These are phyloP conservation scores for Nakataea oryzae DNA, from an alignment of 2,329 filamentous ascomycete species.

Conservation along the genomic window DNA sequence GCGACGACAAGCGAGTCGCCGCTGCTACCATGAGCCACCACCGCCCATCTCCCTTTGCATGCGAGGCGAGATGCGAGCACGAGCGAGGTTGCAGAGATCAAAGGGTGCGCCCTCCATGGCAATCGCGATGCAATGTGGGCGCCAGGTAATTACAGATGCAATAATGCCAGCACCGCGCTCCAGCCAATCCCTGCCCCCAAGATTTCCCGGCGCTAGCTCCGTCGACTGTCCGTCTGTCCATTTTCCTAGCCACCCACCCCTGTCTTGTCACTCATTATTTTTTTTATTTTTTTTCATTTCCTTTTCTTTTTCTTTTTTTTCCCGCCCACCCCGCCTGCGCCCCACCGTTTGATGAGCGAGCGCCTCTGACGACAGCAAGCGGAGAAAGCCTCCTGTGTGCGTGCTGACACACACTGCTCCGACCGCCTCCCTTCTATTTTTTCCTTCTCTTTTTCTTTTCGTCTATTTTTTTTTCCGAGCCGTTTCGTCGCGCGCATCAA, in stretches of 20 bases:
- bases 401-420: background rate
- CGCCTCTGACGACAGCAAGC: background rate
- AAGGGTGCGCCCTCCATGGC: too few relatives aligned
- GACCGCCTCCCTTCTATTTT: background rate
- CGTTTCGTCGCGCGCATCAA: background rate
- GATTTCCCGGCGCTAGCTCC: background rate
- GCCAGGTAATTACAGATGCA: background rate
- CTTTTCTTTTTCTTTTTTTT: background rate
- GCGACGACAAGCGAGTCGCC: background rate
- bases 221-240: background rate
- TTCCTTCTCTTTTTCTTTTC: too few relatives aligned
- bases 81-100: too few relatives aligned
- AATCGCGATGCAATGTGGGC: too few relatives aligned
- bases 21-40: background rate
- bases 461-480: background rate
- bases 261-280: background rate
- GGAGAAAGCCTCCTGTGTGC: background rate
- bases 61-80: too few relatives aligned
- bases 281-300: background rate
- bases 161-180: background rate
- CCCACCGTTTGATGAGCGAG: background rate
- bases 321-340: too few relatives aligned
- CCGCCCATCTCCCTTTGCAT: background rate
- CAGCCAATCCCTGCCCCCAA: background rate
- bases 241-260: background rate